Evolutionary conservation across 1,139 yeast genomes (phyloP).

Genomic region (Geotrichum restrictum): DNA sequence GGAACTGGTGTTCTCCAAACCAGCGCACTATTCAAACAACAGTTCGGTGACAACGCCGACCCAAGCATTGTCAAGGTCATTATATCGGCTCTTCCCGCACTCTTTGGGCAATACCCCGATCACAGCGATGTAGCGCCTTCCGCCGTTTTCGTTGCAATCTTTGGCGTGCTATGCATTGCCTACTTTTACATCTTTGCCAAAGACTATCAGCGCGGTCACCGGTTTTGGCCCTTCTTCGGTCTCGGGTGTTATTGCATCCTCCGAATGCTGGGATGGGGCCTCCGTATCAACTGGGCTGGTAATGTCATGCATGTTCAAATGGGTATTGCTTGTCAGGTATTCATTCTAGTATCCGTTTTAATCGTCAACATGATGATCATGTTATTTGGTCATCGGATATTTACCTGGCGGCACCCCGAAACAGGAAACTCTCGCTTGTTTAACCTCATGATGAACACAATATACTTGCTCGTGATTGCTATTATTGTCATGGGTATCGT

Average conservation of each 20-base stretch:
- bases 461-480: constrained; percentile 55
- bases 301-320: constrained; percentile 45
- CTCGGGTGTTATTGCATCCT: constrained; percentile 53
- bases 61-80: constrained; percentile 29
- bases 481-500: constrained; percentile 64
- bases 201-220: constrained; percentile 58
- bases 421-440: constrained; percentile 58
- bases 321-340: constrained; percentile 61
- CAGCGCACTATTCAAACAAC: constrained; percentile 9
- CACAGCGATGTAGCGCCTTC: constrained; percentile 57
- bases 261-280: constrained; percentile 57
- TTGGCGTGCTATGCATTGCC: constrained; percentile 46
- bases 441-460: constrained; percentile 50
- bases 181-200: constrained; percentile 51
- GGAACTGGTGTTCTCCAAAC: constrained; percentile 25
- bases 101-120: constrained; percentile 68
- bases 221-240: constrained; percentile 55
- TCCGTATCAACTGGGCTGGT: constrained; percentile 58
- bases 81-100: constrained; percentile 44
- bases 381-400: constrained; percentile 69
- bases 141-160: constrained; percentile 55
- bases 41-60: constrained; percentile 16
- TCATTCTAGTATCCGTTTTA: constrained; percentile 50
- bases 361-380: constrained; percentile 47
- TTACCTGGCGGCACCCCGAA: constrained; percentile 80